Conservation (phyloP, 306 rosid genomes). For the Castanea mollissima region DNA sequence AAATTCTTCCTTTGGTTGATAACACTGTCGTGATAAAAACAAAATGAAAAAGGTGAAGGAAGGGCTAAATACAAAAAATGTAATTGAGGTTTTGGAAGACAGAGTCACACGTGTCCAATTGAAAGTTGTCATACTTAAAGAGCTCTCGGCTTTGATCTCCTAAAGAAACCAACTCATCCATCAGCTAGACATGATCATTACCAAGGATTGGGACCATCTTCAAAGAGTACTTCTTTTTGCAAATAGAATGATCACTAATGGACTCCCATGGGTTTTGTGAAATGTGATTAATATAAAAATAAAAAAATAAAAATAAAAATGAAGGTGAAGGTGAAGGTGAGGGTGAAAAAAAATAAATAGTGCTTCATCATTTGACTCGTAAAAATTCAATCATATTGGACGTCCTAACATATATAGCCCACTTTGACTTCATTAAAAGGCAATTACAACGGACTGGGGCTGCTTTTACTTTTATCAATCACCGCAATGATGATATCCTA, state of each 20-base stretch:
- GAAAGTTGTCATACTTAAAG: neutral
- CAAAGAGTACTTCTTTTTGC: neutral
- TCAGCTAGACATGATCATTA: constrained; percentile 38
- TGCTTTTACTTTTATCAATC: constrained; percentile 26
- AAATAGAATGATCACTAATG: neutral
- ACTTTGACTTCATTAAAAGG: constrained; percentile 31
- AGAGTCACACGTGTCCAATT: constrained; percentile 18
- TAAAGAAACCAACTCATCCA: constrained; percentile 30
- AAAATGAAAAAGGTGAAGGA: constrained; percentile 19
- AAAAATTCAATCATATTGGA: neutral
- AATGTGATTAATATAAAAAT: neutral
- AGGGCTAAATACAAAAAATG: constrained; percentile 31
- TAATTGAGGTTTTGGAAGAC: constrained; percentile 16
- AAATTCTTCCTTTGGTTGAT: constrained; percentile 10
- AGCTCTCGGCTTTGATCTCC: constrained; percentile 22
- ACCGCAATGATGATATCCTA: constrained; percentile 26
- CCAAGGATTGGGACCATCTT: constrained; percentile 37
- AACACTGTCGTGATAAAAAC: constrained; percentile 23
- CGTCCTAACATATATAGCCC: neutral
- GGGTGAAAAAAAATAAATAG: constrained; percentile 4
- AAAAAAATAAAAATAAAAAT: no score
- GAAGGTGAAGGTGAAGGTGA: no score
- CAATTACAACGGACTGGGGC: neutral
- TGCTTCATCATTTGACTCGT: constrained; percentile 28
- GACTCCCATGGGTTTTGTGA: neutral